Evolutionary conservation across 1,284 basidiomycete species (phyloP).

Genomic region (Apiotrichum porosum): DNA sequence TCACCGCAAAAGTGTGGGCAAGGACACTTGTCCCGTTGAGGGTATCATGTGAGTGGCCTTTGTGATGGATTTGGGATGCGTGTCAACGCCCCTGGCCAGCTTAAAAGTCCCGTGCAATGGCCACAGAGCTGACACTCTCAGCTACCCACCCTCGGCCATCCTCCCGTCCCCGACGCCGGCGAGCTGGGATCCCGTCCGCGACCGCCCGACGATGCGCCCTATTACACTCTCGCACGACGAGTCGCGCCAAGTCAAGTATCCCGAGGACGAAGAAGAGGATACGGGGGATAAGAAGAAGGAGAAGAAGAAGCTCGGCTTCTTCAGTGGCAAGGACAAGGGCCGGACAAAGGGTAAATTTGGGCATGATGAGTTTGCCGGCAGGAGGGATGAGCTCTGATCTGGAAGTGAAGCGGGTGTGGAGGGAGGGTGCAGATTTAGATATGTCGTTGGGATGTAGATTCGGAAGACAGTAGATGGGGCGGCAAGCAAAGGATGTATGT

Average conservation of each 20-base stretch:
- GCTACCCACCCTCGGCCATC: conserved; percentile 35
- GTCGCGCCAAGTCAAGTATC: conserved; percentile 25
- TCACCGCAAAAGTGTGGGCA: conserved; percentile 5
- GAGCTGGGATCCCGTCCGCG: conserved; percentile 41
- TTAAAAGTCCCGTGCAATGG: too few species aligned
- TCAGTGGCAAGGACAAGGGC: conserved; percentile 31
- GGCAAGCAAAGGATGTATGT: too few species aligned
- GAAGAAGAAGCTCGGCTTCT: conserved; percentile 38
- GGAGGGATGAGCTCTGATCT: conserved; percentile 4
- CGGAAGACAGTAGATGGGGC: too few species aligned
- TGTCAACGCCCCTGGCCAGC: too few species aligned
- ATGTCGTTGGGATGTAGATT: too few species aligned
- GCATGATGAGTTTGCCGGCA: conserved; percentile 3
- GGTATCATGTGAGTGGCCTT: conserved; percentile 37
- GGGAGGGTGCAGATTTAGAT: too few species aligned
- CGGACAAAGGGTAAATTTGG: neutral
- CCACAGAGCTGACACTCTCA: conserved; percentile 11
- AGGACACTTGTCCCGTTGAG: conserved; percentile 39
- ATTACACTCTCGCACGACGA: conserved; percentile 40
- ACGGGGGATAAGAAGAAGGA: conserved; percentile 23
- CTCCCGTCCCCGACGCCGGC: conserved; percentile 21
- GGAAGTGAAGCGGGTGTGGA: too few species aligned
- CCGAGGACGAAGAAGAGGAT: conserved; percentile 16
- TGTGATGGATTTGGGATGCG: too few species aligned
- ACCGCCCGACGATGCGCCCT: conserved; percentile 42